A percentile compares a stretch with the other conserved stretches of the same genome.
phyloP scores from a whole-genome alignment of 805 yeast genomes.

The Yarrowia sp. region DNA sequence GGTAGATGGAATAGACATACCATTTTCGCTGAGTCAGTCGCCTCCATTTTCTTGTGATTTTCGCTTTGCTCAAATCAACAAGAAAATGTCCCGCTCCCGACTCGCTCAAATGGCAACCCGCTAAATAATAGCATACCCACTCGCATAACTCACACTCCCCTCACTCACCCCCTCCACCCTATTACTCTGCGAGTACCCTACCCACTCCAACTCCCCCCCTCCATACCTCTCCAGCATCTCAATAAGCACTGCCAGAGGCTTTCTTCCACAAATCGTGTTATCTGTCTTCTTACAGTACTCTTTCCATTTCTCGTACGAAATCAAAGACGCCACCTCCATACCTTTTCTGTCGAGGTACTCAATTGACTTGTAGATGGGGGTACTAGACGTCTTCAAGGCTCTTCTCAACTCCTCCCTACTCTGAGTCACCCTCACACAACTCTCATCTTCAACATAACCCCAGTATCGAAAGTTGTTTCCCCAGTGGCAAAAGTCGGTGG shows the following conservation, averaged over 20 bases:
- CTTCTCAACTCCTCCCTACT: constrained; percentile 13
- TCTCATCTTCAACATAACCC: constrained; percentile 43
- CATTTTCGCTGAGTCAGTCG: too few relatives aligned
- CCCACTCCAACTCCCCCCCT: constrained; percentile 54
- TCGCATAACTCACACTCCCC: constrained; percentile 88
- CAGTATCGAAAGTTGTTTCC: constrained; percentile 64
- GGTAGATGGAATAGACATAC: too few relatives aligned
- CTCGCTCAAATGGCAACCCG: too few relatives aligned
- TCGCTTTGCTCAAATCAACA: too few relatives aligned
- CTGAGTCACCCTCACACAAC: neutral
- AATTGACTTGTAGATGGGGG: constrained; percentile 69
- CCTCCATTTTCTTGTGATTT: too few relatives aligned
- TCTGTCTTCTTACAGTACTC: constrained; percentile 66
- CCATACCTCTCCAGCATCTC: constrained; percentile 40
- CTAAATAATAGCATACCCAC: constrained; percentile 54
- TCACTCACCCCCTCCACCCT: constrained; percentile 50
- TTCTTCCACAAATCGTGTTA: constrained; percentile 92
- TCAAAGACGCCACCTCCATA: constrained; percentile 58
- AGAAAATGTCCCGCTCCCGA: too few relatives aligned
- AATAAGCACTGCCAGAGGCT: constrained; percentile 67
- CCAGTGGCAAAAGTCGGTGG: constrained; percentile 97
- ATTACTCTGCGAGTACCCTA: constrained; percentile 77
- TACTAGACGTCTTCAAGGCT: constrained; percentile 31
- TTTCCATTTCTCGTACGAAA: constrained; percentile 60
- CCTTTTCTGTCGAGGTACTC: constrained; percentile 69